These are phyloP conservation scores for Sanghuangporus baumii DNA, from an alignment of 1,284 basidiomycete genomes.

Conservation along the genomic window DNA sequence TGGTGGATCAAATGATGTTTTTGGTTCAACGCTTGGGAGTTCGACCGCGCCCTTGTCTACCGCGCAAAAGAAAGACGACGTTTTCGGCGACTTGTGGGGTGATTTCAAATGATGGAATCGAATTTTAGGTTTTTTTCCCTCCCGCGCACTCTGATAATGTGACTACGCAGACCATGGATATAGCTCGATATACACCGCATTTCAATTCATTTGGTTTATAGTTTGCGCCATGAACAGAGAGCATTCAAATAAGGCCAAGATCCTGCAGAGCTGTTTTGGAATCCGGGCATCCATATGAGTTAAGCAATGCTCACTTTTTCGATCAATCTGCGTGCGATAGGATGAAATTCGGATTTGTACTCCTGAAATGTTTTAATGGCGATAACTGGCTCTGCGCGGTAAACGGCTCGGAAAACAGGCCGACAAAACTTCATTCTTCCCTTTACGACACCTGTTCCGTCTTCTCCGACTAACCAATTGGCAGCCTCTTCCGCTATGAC, in stretches of 20 bases:
- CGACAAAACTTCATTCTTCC: slow-evolving; percentile 82
- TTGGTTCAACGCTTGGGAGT: slow-evolving; percentile 23
- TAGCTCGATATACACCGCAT: slow-evolving; percentile 1
- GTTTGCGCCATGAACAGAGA: not conserved
- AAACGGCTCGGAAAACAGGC: slow-evolving; percentile 52
- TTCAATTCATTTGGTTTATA: not conserved
- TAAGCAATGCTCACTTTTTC: slow-evolving; percentile 50
- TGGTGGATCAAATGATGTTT: slow-evolving; percentile 26
- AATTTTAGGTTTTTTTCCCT: not conserved
- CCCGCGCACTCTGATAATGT: not conserved
- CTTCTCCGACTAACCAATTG: slow-evolving; percentile 64
- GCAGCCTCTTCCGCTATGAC: slow-evolving; percentile 46
- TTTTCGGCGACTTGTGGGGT: slow-evolving; percentile 77
- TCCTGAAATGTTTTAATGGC: slow-evolving; percentile 54
- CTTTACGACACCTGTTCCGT: slow-evolving; percentile 53
- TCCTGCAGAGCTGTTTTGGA: slow-evolving; percentile 7
- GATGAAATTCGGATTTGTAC: slow-evolving; percentile 60
- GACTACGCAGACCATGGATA: not conserved
- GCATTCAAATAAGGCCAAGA: slow-evolving; percentile 13
- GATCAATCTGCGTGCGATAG: slow-evolving; percentile 67
- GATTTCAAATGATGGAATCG: slow-evolving; percentile 57
- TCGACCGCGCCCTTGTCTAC: slow-evolving; percentile 17
- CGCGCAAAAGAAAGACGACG: slow-evolving; percentile 64
- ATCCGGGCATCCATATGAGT: not conserved
- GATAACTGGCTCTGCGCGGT: slow-evolving; percentile 52